These are phyloP conservation scores for Aspergillus wentii DNA, from an alignment of 495 filamentous ascomycete genomes.

Conservation along the genomic window DNA sequence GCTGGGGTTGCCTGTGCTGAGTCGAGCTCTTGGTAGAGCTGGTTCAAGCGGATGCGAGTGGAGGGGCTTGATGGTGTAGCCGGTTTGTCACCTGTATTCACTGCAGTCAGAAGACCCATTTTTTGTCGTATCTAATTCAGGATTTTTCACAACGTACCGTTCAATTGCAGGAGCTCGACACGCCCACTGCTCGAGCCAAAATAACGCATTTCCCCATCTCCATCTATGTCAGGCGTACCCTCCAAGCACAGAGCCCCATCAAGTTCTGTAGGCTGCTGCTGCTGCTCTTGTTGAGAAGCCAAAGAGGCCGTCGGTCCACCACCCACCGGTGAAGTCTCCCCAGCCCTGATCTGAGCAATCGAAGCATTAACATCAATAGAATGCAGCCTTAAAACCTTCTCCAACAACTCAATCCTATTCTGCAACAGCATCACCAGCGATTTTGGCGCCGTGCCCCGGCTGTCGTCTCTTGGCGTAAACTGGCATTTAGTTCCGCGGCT, in stretches of 20 bases:
- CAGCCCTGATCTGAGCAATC: too few relatives aligned
- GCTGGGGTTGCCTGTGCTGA: too few relatives aligned
- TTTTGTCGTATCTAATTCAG: too few relatives aligned
- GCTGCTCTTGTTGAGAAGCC: too few relatives aligned
- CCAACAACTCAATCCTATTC: constrained; percentile 1
- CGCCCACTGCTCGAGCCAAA: constrained; percentile 26
- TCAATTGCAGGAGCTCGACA: constrained; percentile 18
- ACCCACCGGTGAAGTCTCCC: too few relatives aligned
- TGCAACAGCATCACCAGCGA: constrained; percentile 1
- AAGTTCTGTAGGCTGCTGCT: constrained; percentile 1
- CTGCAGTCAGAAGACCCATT: too few relatives aligned
- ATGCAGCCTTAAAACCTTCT: not conserved
- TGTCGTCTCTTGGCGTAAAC: not conserved
- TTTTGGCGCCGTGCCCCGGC: constrained; percentile 1
- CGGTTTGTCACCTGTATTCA: too few relatives aligned
- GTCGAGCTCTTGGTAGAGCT: too few relatives aligned
- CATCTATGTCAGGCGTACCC: constrained; percentile 26
- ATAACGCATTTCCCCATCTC: constrained; percentile 26
- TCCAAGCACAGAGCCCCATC: constrained; percentile 20
- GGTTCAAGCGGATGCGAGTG: too few relatives aligned
- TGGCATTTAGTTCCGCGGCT: not conserved
- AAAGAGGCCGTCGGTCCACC: too few relatives aligned
- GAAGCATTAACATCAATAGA: constrained; percentile 2
- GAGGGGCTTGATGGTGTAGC: too few relatives aligned
- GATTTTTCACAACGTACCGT: too few relatives aligned